Evolutionary conservation across 768 basidiomycete genomes (phyloP), one percentile per base, ranked within the genome.

Genomic region (Cystofilobasidium macerans): DNA sequence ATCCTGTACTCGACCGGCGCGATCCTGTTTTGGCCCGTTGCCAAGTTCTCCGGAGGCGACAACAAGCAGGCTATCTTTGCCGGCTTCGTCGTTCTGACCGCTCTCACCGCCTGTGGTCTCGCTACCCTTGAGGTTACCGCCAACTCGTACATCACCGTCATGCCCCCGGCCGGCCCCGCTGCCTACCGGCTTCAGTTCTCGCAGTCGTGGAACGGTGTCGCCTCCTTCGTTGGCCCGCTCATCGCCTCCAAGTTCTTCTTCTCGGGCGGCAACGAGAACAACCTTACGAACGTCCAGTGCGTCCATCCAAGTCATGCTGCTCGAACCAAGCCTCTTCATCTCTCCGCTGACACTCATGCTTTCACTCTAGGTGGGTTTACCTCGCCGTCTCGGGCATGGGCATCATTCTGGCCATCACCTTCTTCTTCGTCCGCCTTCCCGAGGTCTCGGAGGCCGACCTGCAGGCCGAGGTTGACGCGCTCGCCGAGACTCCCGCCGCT

Each of bases 181-280:
- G 85, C 86, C 18, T 83, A 85, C 71, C 81, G 87, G 33, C 79
- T 89, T 60, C 87, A 87, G 74, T 86, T 88, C 74, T 85, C 85
- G 67, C 87, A 88, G 76, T 85, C 85, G 5, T 87, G 86, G 78
- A 85, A 87, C 71, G 87, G 86, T 28, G 78, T 88, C 48, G 86
- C 86, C 0, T 82, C 83, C 4, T 87, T 88, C 72, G 70, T 76
- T 57, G 78, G 87, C 3, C 86, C 87, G 24, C 80, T 87, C 70
- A 88, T 88, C 70, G 86, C 85, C 28, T 82, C 85, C 5, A 79
- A 82, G 61, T 87, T 82, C 80, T 88, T 88, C 78, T 86, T 88
- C 79, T 78, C 76, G 1, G 86, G 83, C 6, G 80, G 74, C 57
- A 86, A 87, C 73, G 81, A 80, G 9, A 81, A 76, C 30, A 79